phyloP scores from a whole-genome alignment of 805 yeast species.

The Myxozyma melibiosi region DNA sequence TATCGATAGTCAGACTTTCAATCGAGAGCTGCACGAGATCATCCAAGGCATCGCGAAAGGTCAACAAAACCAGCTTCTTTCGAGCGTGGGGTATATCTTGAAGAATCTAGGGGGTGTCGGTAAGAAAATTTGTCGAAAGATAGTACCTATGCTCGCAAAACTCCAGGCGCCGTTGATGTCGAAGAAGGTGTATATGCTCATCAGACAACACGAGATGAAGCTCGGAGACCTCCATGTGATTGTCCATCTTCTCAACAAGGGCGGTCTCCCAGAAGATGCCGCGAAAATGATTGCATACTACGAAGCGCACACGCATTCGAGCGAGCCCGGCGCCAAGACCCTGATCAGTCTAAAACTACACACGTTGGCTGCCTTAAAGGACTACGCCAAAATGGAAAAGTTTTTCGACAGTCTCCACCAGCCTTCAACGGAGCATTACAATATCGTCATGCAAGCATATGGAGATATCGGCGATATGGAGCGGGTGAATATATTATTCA shows the following conservation, averaged over 20 bases:
- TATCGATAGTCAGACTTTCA: background rate
- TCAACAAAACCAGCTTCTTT: background rate
- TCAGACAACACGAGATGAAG: conserved; percentile 2
- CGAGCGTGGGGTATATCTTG: background rate
- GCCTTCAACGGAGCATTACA: conserved; percentile 22
- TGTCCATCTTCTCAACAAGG: conserved; percentile 2
- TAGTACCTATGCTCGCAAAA: conserved; percentile 10
- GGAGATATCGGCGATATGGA: conserved; percentile 25
- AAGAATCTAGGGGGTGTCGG: conserved; percentile 11
- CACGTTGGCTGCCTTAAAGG: conserved; percentile 17
- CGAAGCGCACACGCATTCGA: background rate
- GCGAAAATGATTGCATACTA: conserved; percentile 5
- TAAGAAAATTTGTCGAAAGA: conserved; percentile 10
- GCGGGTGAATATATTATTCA: conserved; percentile 16
- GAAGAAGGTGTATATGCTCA: conserved; percentile 3
- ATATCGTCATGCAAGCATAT: conserved; percentile 24
- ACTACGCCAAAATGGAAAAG: conserved; percentile 20
- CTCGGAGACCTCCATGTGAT: conserved; percentile 13
- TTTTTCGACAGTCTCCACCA: conserved; percentile 21
- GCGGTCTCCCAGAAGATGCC: conserved; percentile 5
- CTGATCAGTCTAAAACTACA: conserved; percentile 15
- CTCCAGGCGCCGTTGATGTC: conserved; percentile 15
- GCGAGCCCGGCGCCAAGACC: background rate
- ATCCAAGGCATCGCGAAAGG: conserved; percentile 3
- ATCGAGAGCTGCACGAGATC: conserved; percentile 6